These are phyloP conservation scores for Phytophthora chlamydospora DNA, from an alignment of 352 stramenopile genomes.

Conservation along the genomic window DNA sequence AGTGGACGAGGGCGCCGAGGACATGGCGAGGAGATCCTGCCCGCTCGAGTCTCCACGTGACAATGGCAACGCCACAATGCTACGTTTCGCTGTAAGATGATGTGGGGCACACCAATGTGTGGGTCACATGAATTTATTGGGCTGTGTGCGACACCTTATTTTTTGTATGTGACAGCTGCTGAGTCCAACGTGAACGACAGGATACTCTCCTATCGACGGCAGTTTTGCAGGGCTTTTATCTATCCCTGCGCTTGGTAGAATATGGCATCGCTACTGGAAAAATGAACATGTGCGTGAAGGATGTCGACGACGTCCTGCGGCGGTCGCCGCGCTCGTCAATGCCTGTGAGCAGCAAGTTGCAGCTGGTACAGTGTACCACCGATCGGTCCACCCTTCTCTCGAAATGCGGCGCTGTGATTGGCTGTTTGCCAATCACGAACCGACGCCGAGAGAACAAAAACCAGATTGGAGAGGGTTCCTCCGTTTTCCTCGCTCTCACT, in stretches of 20 bases:
- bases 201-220: too few species aligned
- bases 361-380: constrained; percentile 8
- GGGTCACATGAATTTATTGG: too few species aligned
- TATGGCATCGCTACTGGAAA: too few species aligned
- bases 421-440: constrained; percentile 5
- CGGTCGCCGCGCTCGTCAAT: constrained; percentile 3
- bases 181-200: too few species aligned
- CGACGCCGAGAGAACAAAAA: constrained; percentile 35
- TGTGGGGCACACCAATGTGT: constrained; percentile 1
- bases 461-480: constrained; percentile 17
- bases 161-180: too few species aligned
- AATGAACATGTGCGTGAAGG: not conserved
- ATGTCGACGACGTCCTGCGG: not conserved
- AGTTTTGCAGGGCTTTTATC: too few species aligned
- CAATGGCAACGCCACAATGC: constrained; percentile 23
- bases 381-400: constrained; percentile 31
- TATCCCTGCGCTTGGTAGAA: too few species aligned
- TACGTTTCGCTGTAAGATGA: constrained; percentile 10
- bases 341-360: not conserved
- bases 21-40: constrained; percentile 31
- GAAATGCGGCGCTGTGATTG: constrained; percentile 22
- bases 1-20: constrained; percentile 41
- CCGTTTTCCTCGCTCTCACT: constrained; percentile 34
- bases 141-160: too few species aligned
- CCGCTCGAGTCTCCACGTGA: constrained; percentile 6